A percentile compares a stretch with the other conserved stretches of the same genome.
Evolutionary conservation across 768 basidiomycete species (phyloP).

Genomic region (Termitomyces sp.): DNA sequence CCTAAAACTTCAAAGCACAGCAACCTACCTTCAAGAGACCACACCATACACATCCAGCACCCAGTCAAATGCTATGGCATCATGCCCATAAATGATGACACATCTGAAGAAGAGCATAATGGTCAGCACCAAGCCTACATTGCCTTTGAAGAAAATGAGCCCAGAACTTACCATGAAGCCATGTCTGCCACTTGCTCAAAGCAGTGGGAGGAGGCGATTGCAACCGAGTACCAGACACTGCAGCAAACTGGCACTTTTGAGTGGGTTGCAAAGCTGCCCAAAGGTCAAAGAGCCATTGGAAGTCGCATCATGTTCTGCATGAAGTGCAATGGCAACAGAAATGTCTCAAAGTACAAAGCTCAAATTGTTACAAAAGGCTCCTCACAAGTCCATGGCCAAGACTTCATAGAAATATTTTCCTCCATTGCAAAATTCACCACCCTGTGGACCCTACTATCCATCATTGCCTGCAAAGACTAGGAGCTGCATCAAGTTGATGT

Average conservation of each 20-base stretch:
- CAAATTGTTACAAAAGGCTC: background rate
- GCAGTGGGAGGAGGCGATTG: constrained; percentile 2
- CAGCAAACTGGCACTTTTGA: constrained; percentile 6
- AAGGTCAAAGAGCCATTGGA: background rate
- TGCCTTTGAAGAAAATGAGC: constrained; percentile 1
- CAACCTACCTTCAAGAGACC: background rate
- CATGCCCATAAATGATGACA: too few species aligned
- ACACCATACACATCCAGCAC: too few species aligned
- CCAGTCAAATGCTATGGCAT: too few species aligned
- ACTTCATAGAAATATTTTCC: background rate
- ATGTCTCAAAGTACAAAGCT: background rate
- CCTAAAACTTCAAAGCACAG: background rate
- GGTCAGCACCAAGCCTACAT: background rate
- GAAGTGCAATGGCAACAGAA: background rate
- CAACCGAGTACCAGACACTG: constrained; percentile 8
- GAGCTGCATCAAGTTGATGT: constrained; percentile 3
- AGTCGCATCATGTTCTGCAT: background rate
- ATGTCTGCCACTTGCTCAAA: background rate
- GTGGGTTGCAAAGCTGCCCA: background rate
- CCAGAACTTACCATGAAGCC: background rate
- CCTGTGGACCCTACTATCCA: background rate
- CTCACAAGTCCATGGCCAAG: background rate
- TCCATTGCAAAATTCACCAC: constrained; percentile 2
- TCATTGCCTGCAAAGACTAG: background rate
- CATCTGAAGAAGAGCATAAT: background rate